These are phyloP conservation scores for Tylopilus plumbeoviolaceoides DNA, from an alignment of 768 basidiomycete genomes.

Conservation along the genomic window DNA sequence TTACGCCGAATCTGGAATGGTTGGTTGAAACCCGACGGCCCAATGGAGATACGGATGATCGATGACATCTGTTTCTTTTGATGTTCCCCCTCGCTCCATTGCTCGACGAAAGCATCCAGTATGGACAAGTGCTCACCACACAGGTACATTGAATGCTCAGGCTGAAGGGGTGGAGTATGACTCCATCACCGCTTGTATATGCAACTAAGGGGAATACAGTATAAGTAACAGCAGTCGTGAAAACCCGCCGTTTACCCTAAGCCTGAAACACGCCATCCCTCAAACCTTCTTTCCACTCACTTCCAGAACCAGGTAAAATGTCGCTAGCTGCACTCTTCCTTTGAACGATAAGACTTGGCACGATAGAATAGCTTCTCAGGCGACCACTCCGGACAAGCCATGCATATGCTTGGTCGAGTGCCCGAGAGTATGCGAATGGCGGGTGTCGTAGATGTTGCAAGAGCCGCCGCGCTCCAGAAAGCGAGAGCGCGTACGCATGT, in stretches of 20 bases:
- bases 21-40: no score
- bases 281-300: conserved; percentile 52
- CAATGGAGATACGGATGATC: no score
- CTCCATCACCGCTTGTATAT: no score
- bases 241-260: background rate
- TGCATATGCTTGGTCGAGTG: conserved; percentile 70
- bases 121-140: no score
- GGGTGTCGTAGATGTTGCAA: conserved; percentile 55
- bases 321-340: conserved; percentile 57
- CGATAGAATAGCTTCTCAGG: conserved; percentile 58
- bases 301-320: conserved; percentile 46
- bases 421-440: conserved; percentile 72
- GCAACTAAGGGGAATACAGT: no score
- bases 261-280: conserved; percentile 42
- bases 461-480: conserved; percentile 55
- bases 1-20: no score
- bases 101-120: no score
- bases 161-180: no score
- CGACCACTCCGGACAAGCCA: conserved; percentile 60
- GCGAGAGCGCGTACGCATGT: conserved; percentile 67
- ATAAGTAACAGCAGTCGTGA: background rate
- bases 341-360: conserved; percentile 66
- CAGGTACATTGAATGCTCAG: no score
- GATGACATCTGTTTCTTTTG: no score
- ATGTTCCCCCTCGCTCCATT: no score